Evolutionary conservation across 140 eudicot species (phyloP).

Genomic region (Senecio squalidus): DNA sequence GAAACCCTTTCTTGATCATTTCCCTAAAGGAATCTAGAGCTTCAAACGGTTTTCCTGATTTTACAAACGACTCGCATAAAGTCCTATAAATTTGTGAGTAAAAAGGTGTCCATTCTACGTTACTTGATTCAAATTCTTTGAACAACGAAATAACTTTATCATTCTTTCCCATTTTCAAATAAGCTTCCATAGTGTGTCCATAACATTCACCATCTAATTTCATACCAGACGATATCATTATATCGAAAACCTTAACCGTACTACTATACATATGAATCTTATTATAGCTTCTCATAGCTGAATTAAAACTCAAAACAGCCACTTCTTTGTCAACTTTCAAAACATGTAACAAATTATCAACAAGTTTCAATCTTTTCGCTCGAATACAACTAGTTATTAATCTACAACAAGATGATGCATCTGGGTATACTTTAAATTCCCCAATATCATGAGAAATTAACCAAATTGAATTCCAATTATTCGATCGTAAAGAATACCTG

Average conservation of each 20-base stretch:
- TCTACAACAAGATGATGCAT: slow-evolving; percentile 45
- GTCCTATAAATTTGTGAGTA: slow-evolving; percentile 43
- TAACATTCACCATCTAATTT: slow-evolving; percentile 53
- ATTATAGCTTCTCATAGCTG: slow-evolving; percentile 77
- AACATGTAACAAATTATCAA: slow-evolving; percentile 37
- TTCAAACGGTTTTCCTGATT: slow-evolving; percentile 40
- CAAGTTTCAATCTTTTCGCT: slow-evolving; percentile 65
- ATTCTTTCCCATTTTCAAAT: slow-evolving; percentile 43
- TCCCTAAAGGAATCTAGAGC: slow-evolving; percentile 66
- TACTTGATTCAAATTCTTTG: slow-evolving; percentile 39
- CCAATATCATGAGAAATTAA: slow-evolving; percentile 54
- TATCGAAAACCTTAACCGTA: slow-evolving; percentile 39
- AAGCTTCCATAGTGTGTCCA: slow-evolving; percentile 67
- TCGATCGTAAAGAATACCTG: slow-evolving; percentile 54
- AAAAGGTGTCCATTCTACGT: slow-evolving; percentile 24
- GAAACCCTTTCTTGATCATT: slow-evolving; percentile 47
- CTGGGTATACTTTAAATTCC: slow-evolving; percentile 47
- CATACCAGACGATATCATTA: slow-evolving; percentile 39
- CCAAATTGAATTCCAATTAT: slow-evolving; percentile 54
- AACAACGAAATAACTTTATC: slow-evolving; percentile 48
- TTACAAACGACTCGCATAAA: slow-evolving; percentile 60
- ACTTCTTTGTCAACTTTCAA: slow-evolving; percentile 35
- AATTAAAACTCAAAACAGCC: slow-evolving; percentile 46
- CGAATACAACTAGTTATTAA: slow-evolving; percentile 52
- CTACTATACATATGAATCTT: slow-evolving; percentile 88